These are phyloP conservation scores for Pichia sp. DNA, from an alignment of 1,139 yeast genomes.

Conservation along the genomic window DNA sequence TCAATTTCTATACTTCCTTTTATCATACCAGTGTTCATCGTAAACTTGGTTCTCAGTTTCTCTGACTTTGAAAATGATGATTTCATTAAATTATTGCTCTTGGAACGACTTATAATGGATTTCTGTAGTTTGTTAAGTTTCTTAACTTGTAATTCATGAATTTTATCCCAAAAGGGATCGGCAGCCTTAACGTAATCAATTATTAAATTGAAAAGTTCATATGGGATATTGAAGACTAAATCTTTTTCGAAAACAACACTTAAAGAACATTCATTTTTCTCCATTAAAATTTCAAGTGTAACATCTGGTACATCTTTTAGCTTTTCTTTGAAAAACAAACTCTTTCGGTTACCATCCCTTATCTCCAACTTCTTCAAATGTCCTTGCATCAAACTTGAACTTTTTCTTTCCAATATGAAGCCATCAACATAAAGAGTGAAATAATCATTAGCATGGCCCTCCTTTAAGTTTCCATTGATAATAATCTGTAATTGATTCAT, in stretches of 20 bases:
- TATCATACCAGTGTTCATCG: not conserved
- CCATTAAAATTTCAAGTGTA: constrained; percentile 40
- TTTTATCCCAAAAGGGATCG: constrained; percentile 3
- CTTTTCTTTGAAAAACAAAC: constrained; percentile 23
- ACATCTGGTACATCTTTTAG: constrained; percentile 38
- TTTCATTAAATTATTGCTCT: not conserved
- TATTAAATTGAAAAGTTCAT: not conserved
- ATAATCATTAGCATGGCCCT: too few species aligned
- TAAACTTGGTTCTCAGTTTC: not conserved
- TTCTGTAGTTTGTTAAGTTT: constrained; percentile 1
- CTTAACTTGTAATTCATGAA: constrained; percentile 1
- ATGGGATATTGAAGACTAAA: constrained; percentile 32
- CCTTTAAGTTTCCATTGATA: too few species aligned
- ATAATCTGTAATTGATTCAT: constrained; percentile 34
- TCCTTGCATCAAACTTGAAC: constrained; percentile 39
- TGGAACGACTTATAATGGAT: not conserved
- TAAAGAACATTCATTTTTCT: constrained; percentile 31
- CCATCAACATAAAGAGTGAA: constrained; percentile 30
- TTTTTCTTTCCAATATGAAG: constrained; percentile 38
- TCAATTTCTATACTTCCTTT: not conserved
- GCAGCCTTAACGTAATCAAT: constrained; percentile 1
- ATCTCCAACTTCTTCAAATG: constrained; percentile 35
- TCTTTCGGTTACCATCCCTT: constrained; percentile 20
- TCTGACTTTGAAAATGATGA: not conserved
- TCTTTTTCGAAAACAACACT: constrained; percentile 38